Base-by-base conservation (phyloP, 331 rosid genomes). In the Dryas integrifolia region DNA sequence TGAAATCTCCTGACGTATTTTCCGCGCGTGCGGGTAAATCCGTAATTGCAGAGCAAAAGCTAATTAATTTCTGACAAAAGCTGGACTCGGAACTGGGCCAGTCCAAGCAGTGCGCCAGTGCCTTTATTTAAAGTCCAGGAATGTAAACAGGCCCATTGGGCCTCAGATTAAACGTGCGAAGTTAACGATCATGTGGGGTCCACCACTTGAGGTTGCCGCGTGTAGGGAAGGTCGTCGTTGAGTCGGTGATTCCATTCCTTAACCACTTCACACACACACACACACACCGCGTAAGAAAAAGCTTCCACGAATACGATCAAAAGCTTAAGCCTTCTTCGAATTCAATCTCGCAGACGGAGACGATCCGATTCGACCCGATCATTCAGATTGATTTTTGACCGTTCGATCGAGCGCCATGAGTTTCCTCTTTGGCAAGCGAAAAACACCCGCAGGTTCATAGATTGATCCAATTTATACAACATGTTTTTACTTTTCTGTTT, bases 341-440 rank as follows among this genome's bases (percentile, higher is more conserved):
- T 48, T 55, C 47, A n/a, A 51, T 35, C 30, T 62, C 1, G 24
- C 10, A 53, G 0, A 7, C 55, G 66, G 62, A 16, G 38, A 52
- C 57, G 30, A 67, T 74, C 50, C 39, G 64, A 58, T 80, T 56
- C 35, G 45, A 72, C 69, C 62, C 38, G 40, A 74, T 47, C 35
- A 49, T 57, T 26, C 43, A 9, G 58, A 8, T 46, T 9, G 51
- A 7, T n/a, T 77, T 12, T 67, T 30, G 18, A 14, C 78, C 50
- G 16, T 72, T 30, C 59, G 82, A 72, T 85, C 79, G 24, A 35
- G 6, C 84, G 74, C 82, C 82, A 95, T 92, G 99, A 95, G 99
- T 80, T 95, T 95, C 84, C 85, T 95, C 79, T 95, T 91, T 80
- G 99, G 99, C 65, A 92, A 88, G 88, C 81, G 89, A 3, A 95